Conservation (phyloP, 2,329 filamentous ascomycete genomes). For the Ophiostoma angusticollis region DNA sequence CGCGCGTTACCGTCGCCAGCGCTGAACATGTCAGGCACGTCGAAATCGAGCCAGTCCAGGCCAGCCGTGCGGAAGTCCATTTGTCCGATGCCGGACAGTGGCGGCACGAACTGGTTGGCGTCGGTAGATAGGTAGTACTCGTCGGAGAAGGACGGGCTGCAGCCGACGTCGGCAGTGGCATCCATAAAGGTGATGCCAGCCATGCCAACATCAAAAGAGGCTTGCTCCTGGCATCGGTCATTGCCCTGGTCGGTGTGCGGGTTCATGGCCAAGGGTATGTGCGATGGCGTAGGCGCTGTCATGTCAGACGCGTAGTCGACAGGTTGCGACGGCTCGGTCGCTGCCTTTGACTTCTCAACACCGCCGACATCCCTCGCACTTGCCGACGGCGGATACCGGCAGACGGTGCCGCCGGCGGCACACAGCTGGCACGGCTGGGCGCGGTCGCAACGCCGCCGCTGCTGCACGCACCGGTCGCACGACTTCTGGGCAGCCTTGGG, state of each 20-base stretch:
- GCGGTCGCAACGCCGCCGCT: constrained; percentile 18
- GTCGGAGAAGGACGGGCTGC: constrained; percentile 8
- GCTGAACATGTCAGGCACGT: constrained; percentile 5
- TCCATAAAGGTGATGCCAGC: too few relatives aligned
- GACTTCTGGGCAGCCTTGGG: constrained; percentile 16
- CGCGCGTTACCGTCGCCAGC: neutral
- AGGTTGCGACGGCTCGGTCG: too few relatives aligned
- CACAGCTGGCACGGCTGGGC: constrained; percentile 16
- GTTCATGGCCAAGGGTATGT: too few relatives aligned
- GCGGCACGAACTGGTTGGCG: constrained; percentile 5
- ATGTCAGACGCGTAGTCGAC: too few relatives aligned
- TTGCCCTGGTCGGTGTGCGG: too few relatives aligned
- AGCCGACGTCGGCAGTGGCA: neutral
- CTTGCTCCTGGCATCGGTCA: too few relatives aligned
- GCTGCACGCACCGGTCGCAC: constrained; percentile 18
- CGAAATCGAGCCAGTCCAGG: constrained; percentile 13
- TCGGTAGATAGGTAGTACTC: constrained; percentile 6
- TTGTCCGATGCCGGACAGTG: constrained; percentile 8
- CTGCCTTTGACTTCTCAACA: too few relatives aligned
- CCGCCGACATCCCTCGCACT: too few relatives aligned
- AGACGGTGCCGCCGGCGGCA: constrained; percentile 8
- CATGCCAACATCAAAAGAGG: too few relatives aligned
- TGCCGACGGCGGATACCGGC: constrained; percentile 11
- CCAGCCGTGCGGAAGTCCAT: constrained; percentile 9
- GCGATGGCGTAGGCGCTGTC: too few relatives aligned